Evolutionary conservation across 306 rosid genomes (phyloP).

Genomic region (Pterocarpus santalinus): DNA sequence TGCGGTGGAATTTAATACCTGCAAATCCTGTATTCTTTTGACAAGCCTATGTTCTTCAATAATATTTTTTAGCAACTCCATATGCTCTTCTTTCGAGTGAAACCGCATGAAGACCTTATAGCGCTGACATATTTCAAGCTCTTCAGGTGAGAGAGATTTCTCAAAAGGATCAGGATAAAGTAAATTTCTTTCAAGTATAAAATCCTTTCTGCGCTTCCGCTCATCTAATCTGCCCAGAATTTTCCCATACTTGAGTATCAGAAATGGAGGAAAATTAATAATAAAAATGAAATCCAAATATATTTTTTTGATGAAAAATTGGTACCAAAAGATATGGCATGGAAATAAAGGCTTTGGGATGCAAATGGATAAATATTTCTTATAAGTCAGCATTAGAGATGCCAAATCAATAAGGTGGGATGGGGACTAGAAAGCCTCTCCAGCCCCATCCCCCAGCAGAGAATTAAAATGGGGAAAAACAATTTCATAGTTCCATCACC

Average conservation of each 20-base stretch:
- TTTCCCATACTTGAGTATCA: constrained; percentile 28
- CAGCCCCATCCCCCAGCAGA: no score
- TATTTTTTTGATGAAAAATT: no score
- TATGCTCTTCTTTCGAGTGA: constrained; percentile 83
- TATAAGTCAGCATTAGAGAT: not conserved
- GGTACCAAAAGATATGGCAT: constrained; percentile 22
- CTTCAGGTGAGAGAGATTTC: constrained; percentile 74
- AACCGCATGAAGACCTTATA: constrained; percentile 82
- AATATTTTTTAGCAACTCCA: constrained; percentile 64
- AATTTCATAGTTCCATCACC: not conserved
- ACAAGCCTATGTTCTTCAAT: constrained; percentile 78
- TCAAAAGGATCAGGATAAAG: constrained; percentile 78
- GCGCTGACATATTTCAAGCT: constrained; percentile 67
- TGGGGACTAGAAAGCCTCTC: not conserved
- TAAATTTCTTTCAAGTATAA: constrained; percentile 81
- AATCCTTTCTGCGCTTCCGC: constrained; percentile 81
- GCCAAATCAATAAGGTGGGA: not conserved
- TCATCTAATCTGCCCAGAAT: constrained; percentile 85
- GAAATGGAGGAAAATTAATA: not conserved
- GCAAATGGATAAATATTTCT: not conserved
- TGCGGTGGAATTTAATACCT: constrained; percentile 58
- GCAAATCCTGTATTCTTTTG: constrained; percentile 81
- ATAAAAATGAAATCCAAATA: constrained; percentile 2
- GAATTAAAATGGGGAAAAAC: not conserved
- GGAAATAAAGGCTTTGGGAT: not conserved